A percentile compares a stretch with the other conserved stretches of the same genome.
Evolutionary conservation across 192 early-diverging fungal genomes (phyloP).

Genomic region (Coemansia sp.): DNA sequence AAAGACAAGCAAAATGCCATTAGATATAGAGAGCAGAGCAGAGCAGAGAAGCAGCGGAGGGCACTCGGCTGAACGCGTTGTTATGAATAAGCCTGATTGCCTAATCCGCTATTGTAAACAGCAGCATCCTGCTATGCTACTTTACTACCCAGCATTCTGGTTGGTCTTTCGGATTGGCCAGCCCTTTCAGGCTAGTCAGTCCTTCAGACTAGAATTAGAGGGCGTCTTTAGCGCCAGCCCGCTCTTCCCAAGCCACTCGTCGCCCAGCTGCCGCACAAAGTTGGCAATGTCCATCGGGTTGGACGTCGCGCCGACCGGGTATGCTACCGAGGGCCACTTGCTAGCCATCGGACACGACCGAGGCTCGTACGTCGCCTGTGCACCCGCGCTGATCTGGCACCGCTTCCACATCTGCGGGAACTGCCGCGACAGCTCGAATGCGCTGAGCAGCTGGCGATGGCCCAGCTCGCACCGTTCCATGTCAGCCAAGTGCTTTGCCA

Average conservation of each 20-base stretch:
- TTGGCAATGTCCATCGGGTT: slow-evolving; percentile 54
- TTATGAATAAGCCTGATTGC: neutral
- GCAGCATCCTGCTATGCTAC: neutral
- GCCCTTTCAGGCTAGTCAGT: too few relatives aligned
- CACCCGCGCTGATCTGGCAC: slow-evolving; percentile 15
- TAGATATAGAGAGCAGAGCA: neutral
- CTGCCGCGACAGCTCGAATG: slow-evolving; percentile 19
- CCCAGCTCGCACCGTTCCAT: slow-evolving; percentile 31
- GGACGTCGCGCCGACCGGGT: slow-evolving; percentile 44
- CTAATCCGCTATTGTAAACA: slow-evolving; percentile 1
- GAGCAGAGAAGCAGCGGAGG: neutral
- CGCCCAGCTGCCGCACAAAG: slow-evolving; percentile 44
- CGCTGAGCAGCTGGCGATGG: slow-evolving; percentile 19
- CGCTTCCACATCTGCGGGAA: slow-evolving; percentile 46
- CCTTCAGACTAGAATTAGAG: too few relatives aligned
- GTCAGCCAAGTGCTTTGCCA: slow-evolving; percentile 15
- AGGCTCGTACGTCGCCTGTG: slow-evolving; percentile 25
- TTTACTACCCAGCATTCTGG: too few relatives aligned
- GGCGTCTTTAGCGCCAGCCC: slow-evolving; percentile 38
- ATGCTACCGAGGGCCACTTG: slow-evolving; percentile 44
- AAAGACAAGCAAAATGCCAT: neutral
- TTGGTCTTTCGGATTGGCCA: too few relatives aligned
- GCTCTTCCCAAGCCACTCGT: slow-evolving; percentile 34
- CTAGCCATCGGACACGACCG: slow-evolving; percentile 32
- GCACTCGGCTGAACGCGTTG: neutral